Evolutionary conservation across 225 moss, liverwort and hornwort genomes (phyloP).

Genomic region (Polytrichum commune): DNA sequence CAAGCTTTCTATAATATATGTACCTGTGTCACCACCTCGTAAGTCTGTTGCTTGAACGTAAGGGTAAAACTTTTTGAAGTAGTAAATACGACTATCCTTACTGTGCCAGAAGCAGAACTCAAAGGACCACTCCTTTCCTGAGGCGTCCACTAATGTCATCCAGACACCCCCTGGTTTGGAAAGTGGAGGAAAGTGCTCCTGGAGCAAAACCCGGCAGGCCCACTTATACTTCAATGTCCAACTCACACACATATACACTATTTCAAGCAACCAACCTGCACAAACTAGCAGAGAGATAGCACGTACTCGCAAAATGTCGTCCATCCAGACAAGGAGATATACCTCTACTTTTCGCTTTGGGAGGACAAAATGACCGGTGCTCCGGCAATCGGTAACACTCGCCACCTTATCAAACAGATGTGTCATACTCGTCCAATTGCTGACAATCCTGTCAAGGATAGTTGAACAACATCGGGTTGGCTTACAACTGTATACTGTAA

Average conservation of each 20-base stretch:
- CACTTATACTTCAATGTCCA: neutral
- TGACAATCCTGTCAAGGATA: constrained; percentile 53
- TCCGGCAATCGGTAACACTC: constrained; percentile 95
- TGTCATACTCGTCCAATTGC: constrained; percentile 78
- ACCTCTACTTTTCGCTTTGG: constrained; percentile 99
- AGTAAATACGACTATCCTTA: constrained; percentile 98
- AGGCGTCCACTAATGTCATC: constrained; percentile 86
- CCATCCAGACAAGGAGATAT: constrained; percentile 5
- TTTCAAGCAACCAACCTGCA: constrained; percentile 6
- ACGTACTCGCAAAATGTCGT: neutral
- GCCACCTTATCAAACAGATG: constrained; percentile 97
- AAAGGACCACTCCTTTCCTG: constrained; percentile 90
- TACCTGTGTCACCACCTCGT: constrained; percentile 96
- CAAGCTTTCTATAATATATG: neutral
- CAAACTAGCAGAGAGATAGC: neutral
- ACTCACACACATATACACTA: neutral
- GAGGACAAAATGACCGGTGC: constrained; percentile 97
- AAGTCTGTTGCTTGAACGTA: constrained; percentile 93
- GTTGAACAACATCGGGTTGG: neutral
- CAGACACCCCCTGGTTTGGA: constrained; percentile 90
- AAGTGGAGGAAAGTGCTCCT: constrained; percentile 97
- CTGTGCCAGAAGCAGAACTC: constrained; percentile 99
- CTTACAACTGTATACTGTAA: neutral
- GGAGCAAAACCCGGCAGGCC: constrained; percentile 9
- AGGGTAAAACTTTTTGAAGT: constrained; percentile 94